These are phyloP conservation scores for Diophrys appendiculata DNA, from an alignment of 73 alveolate species.

Conservation along the genomic window DNA sequence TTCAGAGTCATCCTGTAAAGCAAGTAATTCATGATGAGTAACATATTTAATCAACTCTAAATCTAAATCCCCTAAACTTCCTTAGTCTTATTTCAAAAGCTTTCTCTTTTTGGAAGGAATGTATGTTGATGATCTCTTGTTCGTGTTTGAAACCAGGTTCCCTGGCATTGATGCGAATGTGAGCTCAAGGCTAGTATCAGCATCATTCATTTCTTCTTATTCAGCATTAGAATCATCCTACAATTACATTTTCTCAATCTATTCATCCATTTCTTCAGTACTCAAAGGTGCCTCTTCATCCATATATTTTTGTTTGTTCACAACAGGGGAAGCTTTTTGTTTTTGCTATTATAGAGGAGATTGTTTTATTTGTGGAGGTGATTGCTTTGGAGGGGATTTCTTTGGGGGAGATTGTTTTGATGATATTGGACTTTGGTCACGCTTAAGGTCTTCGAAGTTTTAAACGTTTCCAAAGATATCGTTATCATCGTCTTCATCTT, in stretches of 20 bases:
- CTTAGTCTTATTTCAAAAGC: neutral
- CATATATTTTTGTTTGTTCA: no score
- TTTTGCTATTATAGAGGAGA: no score
- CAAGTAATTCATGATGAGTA: neutral
- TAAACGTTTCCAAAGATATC: neutral
- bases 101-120: neutral
- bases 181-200: neutral
- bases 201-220: neutral
- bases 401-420: no score
- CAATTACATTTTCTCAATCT: neutral
- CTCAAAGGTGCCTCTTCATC: no score
- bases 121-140: neutral
- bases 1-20: neutral
- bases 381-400: neutral
- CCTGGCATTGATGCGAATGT: neutral
- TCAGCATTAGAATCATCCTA: neutral
- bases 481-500: neutral
- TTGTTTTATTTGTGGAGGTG: neutral
- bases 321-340: neutral
- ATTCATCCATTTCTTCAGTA: no score
- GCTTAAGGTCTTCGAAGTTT: neutral
- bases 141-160: neutral
- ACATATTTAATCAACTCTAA: neutral
- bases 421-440: neutral
- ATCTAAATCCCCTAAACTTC: neutral